Conservation (phyloP, 345 rosid genomes). For the Gossypium anomalum region DNA sequence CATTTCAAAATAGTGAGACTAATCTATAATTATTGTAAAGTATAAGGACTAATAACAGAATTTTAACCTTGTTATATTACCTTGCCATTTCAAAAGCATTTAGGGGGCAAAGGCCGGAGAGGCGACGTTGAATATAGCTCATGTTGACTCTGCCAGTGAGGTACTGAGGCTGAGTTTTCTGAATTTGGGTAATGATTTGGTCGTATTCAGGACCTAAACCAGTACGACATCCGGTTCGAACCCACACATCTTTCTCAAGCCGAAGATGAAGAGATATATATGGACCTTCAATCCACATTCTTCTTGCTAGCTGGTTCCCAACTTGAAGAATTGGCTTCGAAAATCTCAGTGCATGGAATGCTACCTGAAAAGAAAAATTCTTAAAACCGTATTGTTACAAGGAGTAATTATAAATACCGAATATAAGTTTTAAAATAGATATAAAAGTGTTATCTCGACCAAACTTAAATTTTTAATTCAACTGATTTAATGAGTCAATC, state of each 20-base stretch:
- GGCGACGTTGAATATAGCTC: slow-evolving; percentile 45
- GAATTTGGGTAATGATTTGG: slow-evolving; percentile 30
- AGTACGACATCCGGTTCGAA: slow-evolving; percentile 68
- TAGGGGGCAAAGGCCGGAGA: slow-evolving; percentile 67
- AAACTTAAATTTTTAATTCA: too few species aligned
- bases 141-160: slow-evolving; percentile 54
- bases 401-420: too few species aligned
- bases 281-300: slow-evolving; percentile 86
- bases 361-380: slow-evolving; percentile 35
- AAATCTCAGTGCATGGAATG: slow-evolving; percentile 67
- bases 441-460: too few species aligned
- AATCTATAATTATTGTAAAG: too few species aligned
- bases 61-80: slow-evolving; percentile 16
- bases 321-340: slow-evolving; percentile 50
- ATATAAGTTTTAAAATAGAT: too few species aligned
- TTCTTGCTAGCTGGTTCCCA: slow-evolving; percentile 57
- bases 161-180: slow-evolving; percentile 41
- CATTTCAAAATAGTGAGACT: too few species aligned
- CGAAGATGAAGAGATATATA: slow-evolving; percentile 65
- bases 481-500: too few species aligned
- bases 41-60: too few species aligned
- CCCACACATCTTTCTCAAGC: slow-evolving; percentile 78
- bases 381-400: too few species aligned
- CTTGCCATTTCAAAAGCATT: slow-evolving; percentile 59
- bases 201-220: slow-evolving; percentile 59